These are phyloP conservation scores for Gamsiella multidivaricata DNA, from an alignment of 192 early-diverging fungal species.

Conservation along the genomic window DNA sequence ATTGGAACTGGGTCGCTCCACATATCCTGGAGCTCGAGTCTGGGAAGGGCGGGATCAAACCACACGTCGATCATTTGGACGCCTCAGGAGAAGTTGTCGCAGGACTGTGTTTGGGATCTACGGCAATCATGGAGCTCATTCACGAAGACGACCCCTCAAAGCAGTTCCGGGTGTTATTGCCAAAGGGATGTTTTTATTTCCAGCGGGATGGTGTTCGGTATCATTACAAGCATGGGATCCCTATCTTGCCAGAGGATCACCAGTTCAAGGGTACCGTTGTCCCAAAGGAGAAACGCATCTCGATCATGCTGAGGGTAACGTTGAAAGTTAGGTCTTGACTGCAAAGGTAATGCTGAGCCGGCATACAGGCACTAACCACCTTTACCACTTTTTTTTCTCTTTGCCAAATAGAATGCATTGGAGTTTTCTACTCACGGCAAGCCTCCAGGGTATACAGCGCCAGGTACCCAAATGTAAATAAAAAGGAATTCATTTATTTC, in stretches of 20 bases:
- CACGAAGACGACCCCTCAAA: constrained; percentile 69
- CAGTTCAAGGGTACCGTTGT: constrained; percentile 64
- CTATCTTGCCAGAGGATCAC: constrained; percentile 57
- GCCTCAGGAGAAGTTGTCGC: constrained; percentile 82
- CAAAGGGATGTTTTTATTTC: constrained; percentile 77
- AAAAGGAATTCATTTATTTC: no score
- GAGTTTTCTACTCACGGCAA: no score
- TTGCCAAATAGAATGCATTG: constrained; percentile 2
- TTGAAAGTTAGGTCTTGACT: no score
- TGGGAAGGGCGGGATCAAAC: constrained; percentile 74
- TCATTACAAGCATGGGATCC: constrained; percentile 85
- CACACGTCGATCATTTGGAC: constrained; percentile 85
- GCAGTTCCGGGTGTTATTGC: constrained; percentile 71
- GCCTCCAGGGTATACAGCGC: no score
- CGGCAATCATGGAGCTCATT: constrained; percentile 77
- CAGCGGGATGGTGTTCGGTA: constrained; percentile 78
- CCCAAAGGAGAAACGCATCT: constrained; percentile 72
- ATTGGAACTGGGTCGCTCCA: constrained; percentile 74
- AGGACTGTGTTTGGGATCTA: constrained; percentile 78
- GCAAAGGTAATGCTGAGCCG: no score
- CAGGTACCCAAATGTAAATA: neutral
- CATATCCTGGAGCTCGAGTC: constrained; percentile 84
- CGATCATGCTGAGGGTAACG: constrained; percentile 80
- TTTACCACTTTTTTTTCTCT: neutral
- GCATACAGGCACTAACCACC: no score